Evolutionary conservation across 345 rosid species (phyloP), one percentile per base, ranked within the genome.

Genomic region (Cardiospermum halicacabum): DNA sequence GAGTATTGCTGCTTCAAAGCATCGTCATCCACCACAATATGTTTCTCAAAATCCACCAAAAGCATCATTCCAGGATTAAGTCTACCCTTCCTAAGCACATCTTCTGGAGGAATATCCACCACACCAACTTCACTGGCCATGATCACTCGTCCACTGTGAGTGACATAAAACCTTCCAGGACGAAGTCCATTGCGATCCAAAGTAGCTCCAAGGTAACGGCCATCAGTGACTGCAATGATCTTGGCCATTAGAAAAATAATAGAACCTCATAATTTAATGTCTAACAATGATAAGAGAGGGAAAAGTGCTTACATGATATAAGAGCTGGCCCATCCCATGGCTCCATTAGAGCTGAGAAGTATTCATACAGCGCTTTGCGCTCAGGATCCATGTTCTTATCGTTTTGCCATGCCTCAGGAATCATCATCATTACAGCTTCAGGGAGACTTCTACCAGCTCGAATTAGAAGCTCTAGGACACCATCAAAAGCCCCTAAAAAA

Each of bases 271-370:
- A 22, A 27, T 12, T 40, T 42, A 19, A 51, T 47, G 13, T 27
- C 56, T 67, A 32, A 19, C 2, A 11, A 3, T 19, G 3, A 19
- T 65, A 3, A 36, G 22, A 18, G 22, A 18, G 25, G 37, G 2
- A 56, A 34, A 58, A 64, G 7, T 36, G 53, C 39, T 89, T 91
- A 91, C 99, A 95, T 85, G 99, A 91, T 60, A 95, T 91, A 30
- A 95, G 94, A 59, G 99, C 98, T 70, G 98, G 99, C 42, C 99
- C 99, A 75, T 95, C 99, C 99, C 99, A 95, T 34, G 99, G 99
- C 82, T 95, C 99, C 98, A 95, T 81, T 26, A 95, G 80, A 63
- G 96, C 84, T 53, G 98, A 95, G 78, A 87, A 86, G 80, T 95
- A 95, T 66, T 91, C 91, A 58, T 95, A 95, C 72, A 91, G 77